Conservation (phyloP, 345 rosid genomes). For the Excoecaria cochinchinensis region DNA sequence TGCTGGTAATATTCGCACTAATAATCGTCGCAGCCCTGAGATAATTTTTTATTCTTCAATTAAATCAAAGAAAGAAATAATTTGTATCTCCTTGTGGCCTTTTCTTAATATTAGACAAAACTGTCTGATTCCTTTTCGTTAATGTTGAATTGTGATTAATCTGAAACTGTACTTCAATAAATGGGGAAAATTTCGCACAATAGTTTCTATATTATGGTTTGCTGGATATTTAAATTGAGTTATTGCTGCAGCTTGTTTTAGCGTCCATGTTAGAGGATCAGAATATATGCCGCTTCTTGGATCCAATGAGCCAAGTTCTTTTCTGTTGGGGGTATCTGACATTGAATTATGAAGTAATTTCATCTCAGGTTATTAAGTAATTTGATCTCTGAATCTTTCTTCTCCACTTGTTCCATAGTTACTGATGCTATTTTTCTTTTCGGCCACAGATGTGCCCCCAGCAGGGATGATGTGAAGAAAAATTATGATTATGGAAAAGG, state of each 20-base stretch:
- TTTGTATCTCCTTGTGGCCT: neutral
- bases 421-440: neutral
- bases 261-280: constrained; percentile 83
- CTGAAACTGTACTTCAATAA: neutral
- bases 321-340: constrained; percentile 49
- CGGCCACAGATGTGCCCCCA: neutral
- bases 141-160: neutral
- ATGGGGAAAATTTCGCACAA: too few species aligned
- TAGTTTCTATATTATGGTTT: neutral
- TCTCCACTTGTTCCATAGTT: neutral
- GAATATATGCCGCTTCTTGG: constrained; percentile 70
- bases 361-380: constrained; percentile 30
- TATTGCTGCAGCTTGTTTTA: constrained; percentile 68
- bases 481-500: neutral
- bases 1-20: neutral
- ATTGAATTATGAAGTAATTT: constrained; percentile 45
- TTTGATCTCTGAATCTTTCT: neutral
- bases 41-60: neutral
- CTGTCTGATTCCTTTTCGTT: neutral
- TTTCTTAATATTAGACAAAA: neutral
- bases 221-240: constrained; percentile 12
- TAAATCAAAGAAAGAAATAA: neutral
- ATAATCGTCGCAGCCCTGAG: neutral
- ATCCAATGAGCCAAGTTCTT: constrained; percentile 50
- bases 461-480: neutral